phyloP scores from a whole-genome alignment of 2,329 filamentous ascomycete species.

The Torrubiella hemipterigena region DNA sequence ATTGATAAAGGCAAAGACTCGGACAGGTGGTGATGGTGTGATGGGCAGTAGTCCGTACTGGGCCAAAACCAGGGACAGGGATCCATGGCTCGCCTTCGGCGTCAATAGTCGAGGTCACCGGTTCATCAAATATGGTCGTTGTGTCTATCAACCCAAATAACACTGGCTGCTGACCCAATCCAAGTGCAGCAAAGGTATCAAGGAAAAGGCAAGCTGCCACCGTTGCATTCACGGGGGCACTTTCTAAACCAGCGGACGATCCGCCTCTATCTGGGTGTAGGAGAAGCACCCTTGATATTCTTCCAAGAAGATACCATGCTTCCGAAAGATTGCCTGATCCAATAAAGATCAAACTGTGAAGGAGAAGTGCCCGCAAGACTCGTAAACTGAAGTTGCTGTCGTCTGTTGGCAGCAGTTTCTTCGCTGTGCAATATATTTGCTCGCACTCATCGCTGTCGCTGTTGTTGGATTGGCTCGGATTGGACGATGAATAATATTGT shows the following conservation, averaged over 20 bases:
- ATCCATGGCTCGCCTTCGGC: slow-evolving; percentile 64
- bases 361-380: slow-evolving; percentile 26
- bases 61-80: slow-evolving; percentile 30
- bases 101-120: too few species aligned
- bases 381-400: slow-evolving; percentile 33
- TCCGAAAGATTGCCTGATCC: slow-evolving; percentile 40
- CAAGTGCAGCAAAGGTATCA: slow-evolving; percentile 43
- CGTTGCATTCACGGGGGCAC: too few species aligned
- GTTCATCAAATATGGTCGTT: too few species aligned
- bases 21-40: slow-evolving; percentile 2
- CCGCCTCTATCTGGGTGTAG: slow-evolving; percentile 8
- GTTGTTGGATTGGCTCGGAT: slow-evolving; percentile 25
- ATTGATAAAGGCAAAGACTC: slow-evolving; percentile 2
- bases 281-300: slow-evolving; percentile 38
- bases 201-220: slow-evolving; percentile 48
- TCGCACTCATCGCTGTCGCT: slow-evolving; percentile 1
- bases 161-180: slow-evolving; percentile 35
- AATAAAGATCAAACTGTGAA: slow-evolving; percentile 53
- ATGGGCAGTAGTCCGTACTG: neutral
- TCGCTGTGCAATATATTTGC: slow-evolving; percentile 38
- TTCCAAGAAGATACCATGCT: slow-evolving; percentile 54
- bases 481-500: slow-evolving; percentile 25
- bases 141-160: too few species aligned
- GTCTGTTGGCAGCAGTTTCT: slow-evolving; percentile 33
- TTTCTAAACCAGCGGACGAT: too few species aligned